phyloP scores from a whole-genome alignment of 768 basidiomycete genomes.

The Paxillus rubicundulus region DNA sequence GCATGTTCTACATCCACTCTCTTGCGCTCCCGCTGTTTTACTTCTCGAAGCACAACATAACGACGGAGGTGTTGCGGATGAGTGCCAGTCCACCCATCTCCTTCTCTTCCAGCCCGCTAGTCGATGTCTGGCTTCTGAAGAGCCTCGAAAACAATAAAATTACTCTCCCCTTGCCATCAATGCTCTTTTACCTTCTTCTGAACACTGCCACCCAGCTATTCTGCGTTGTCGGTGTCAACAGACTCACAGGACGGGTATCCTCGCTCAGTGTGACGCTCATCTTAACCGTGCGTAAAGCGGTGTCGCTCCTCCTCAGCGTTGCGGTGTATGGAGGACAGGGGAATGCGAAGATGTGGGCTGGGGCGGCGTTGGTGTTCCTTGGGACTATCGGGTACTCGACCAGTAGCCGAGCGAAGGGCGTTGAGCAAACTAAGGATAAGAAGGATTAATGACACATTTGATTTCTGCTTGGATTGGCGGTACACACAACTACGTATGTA shows the following conservation, averaged over 20 bases:
- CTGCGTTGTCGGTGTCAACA: constrained; percentile 85
- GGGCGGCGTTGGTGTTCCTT: constrained; percentile 63
- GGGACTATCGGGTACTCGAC: constrained; percentile 71
- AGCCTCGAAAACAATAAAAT: constrained; percentile 29
- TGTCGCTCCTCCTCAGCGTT: constrained; percentile 73
- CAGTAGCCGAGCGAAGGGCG: constrained; percentile 4
- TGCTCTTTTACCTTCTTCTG: constrained; percentile 60
- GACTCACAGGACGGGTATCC: constrained; percentile 74
- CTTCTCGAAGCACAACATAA: constrained; percentile 53
- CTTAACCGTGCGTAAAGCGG: constrained; percentile 78
- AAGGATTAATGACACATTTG: constrained; percentile 25
- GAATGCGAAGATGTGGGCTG: constrained; percentile 58
- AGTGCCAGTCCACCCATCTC: constrained; percentile 10
- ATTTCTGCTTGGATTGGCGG: too few species aligned
- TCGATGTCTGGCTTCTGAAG: background rate
- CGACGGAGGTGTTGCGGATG: constrained; percentile 17
- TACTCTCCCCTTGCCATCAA: constrained; percentile 48
- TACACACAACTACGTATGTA: too few species aligned
- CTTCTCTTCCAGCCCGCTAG: constrained; percentile 10
- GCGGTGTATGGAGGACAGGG: constrained; percentile 42
- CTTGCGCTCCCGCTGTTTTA: constrained; percentile 77
- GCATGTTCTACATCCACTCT: constrained; percentile 88
- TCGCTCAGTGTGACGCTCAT: constrained; percentile 77
- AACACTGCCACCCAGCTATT: constrained; percentile 84
- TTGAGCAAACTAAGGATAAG: constrained; percentile 18